Percentiles rank a stretch among this genome's conserved stretches.
Conservation (phyloP, 2,329 filamentous ascomycete species). For the Dactylellina cionopaga region DNA sequence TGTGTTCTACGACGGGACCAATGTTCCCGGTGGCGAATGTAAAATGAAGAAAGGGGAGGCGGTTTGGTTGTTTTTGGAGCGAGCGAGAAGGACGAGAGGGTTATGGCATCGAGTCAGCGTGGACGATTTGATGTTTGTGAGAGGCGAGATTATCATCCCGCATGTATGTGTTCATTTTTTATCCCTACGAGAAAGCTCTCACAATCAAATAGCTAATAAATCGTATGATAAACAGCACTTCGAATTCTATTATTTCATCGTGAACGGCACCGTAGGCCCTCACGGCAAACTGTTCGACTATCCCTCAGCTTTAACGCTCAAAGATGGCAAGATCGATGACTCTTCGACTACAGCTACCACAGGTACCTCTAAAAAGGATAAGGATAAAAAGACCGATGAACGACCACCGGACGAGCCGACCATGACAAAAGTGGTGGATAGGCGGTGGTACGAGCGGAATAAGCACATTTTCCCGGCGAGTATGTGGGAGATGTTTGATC, state of each 20-base stretch:
- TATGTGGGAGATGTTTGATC: slow-evolving; percentile 93
- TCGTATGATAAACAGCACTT: slow-evolving; percentile 74
- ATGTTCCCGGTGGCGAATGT: slow-evolving; percentile 77
- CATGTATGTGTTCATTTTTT: slow-evolving; percentile 73
- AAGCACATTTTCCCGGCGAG: slow-evolving; percentile 98
- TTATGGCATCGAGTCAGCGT: slow-evolving; percentile 95
- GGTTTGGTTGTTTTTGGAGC: slow-evolving; percentile 90
- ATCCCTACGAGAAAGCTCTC: neutral
- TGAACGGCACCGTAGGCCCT: slow-evolving; percentile 83
- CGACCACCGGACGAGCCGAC: slow-evolving; percentile 74
- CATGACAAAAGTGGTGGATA: slow-evolving; percentile 91
- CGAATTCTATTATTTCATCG: slow-evolving; percentile 95
- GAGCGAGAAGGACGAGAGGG: slow-evolving; percentile 69
- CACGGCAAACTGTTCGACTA: slow-evolving; percentile 81
- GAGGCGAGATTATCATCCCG: slow-evolving; percentile 89
- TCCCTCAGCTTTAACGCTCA: slow-evolving; percentile 54
- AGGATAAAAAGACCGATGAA: slow-evolving; percentile 69
- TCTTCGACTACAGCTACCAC: neutral
- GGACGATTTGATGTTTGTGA: slow-evolving; percentile 92
- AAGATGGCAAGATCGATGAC: slow-evolving; percentile 46
- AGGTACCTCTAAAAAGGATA: slow-evolving; percentile 11
- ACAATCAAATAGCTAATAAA: neutral
- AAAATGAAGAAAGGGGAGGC: slow-evolving; percentile 92
- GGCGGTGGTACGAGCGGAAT: slow-evolving; percentile 95
- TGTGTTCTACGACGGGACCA: slow-evolving; percentile 95